Base-by-base conservation (phyloP, 2,329 filamentous ascomycete species). In the Leptographium flavum region DNA sequence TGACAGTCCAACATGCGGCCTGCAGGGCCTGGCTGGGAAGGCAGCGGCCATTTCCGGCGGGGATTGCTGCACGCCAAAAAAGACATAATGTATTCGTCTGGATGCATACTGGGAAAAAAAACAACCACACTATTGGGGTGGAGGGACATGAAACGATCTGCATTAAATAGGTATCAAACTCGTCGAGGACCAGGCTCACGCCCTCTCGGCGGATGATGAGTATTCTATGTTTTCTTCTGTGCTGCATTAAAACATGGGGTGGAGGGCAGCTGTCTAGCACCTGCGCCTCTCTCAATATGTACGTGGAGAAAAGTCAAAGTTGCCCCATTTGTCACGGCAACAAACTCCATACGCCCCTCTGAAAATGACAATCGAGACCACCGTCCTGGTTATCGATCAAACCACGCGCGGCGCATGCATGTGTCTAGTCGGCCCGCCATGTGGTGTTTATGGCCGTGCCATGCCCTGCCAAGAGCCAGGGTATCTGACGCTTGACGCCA, bases 11-110 rank as follows among this genome's bases (percentile, higher is more conserved):
- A 14, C 43, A 7, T 63, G 63, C 49, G 55, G 57, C 21, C 57
- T 71, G 32, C 63, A 59, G 45, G 61, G 62, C 4, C 57, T 76
- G 38, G 69, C 68, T 14, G 66, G 72, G 52, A 59, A 58, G n/a
- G 71, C 65, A 9, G 63, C 61, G 10, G 54, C 54, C 8, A 59
- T 62, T 15, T 69, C 69, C 0, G 71, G 68, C 4, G 70, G 69
- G 4, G 71, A 76, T 52, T 78, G 74, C 56, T 78, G 74, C 52
- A 60, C 61, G 38, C 69, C 69, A 1, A 72, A 68, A 56, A 63
- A 30, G 27, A 30, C 13, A 13, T 30, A 30, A 30, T 30, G 27
- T 30, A 30, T 30, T n/a, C n/a, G n/a, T n/a, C n/a, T n/a, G n/a
- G n/a, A n/a, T n/a, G n/a, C n/a, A n/a, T n/a, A n/a, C n/a, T n/a